These are phyloP conservation scores for Geotrichum histeridarum DNA, from an alignment of 1,139 yeast genomes.

Conservation along the genomic window DNA sequence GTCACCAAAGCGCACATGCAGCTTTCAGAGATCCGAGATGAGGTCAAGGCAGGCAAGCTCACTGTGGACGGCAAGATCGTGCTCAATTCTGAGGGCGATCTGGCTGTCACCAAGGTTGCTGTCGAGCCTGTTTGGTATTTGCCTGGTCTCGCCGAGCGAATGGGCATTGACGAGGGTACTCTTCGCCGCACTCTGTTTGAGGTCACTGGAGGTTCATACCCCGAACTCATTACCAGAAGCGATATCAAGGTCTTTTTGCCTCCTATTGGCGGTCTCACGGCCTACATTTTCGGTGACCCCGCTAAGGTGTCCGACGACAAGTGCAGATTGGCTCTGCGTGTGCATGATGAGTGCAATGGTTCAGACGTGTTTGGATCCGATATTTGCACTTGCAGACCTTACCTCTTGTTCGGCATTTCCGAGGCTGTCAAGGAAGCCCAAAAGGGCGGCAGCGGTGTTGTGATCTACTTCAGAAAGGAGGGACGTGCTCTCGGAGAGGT, in stretches of 20 bases:
- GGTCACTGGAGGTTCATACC: slow-evolving; percentile 62
- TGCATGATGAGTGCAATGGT: slow-evolving; percentile 63
- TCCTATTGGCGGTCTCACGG: slow-evolving; percentile 60
- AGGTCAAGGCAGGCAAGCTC: slow-evolving; percentile 48
- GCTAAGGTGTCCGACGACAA: slow-evolving; percentile 46
- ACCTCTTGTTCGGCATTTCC: slow-evolving; percentile 54
- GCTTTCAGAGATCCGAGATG: slow-evolving; percentile 50
- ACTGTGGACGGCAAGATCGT: slow-evolving; percentile 54
- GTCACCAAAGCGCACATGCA: slow-evolving; percentile 59
- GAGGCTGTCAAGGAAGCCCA: slow-evolving; percentile 64
- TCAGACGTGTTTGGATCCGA: slow-evolving; percentile 63
- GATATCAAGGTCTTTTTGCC: slow-evolving; percentile 58
- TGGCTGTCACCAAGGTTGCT: slow-evolving; percentile 56
- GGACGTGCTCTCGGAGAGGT: slow-evolving; percentile 64
- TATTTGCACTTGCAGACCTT: slow-evolving; percentile 62
- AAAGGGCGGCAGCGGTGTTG: slow-evolving; percentile 55
- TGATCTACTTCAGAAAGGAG: slow-evolving; percentile 58
- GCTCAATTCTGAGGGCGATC: slow-evolving; percentile 51
- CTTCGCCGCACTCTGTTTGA: slow-evolving; percentile 54
- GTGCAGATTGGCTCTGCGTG: slow-evolving; percentile 49
- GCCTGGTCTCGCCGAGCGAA: slow-evolving; percentile 59
- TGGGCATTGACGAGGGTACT: slow-evolving; percentile 51
- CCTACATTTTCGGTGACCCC: slow-evolving; percentile 58
- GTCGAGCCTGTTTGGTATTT: slow-evolving; percentile 64
- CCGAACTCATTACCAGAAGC: slow-evolving; percentile 58